Evolutionary conservation across 2,329 filamentous ascomycete species (phyloP), one percentile per base, ranked within the genome.

Genomic region (Polytolypa hystricis): DNA sequence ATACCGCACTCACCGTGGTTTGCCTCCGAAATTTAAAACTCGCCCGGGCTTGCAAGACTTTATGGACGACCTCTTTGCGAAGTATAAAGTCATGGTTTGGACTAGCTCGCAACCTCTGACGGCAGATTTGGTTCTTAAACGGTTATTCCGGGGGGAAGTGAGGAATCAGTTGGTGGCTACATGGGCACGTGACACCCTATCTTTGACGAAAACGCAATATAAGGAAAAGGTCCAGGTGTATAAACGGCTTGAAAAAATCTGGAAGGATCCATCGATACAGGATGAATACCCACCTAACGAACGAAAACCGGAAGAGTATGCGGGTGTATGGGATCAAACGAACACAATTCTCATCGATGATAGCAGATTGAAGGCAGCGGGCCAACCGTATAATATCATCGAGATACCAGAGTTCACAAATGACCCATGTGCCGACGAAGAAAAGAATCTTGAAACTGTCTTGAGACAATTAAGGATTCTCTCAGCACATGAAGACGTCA

Each of bases 321-420:
- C 14, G 31, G 29, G 32, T 32, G 20, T 15, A 0, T 96, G 86
- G 81, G 72, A 78, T 48, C 86, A 94, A 61, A 70, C 70, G 34
- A 93, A 96, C 57, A 96, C 91, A 0, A 71, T 96, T 5, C 68
- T 98, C 17, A 77, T 96, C 26, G 91, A 98, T 48, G 91, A 96
- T 60, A 84, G 79, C 19, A 50, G 61, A 1, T 71, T 87, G 51
- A 98, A 96, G 65, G 87, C 80, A 1, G 69, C 74, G 17, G 79
- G 73, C 38, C 84, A 98, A 57, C 91, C 91, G 1, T 74, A 75
- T 61, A 96, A 96, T 50, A 69, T 91, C 15, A 61, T 96, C 7
- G 67, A 78, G 45, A 71, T 96, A 15, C 83, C 86, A 1, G 85
- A 93, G 58, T 95, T 91, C 52, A 58, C 49, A 14, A 56, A 54